Evolutionary conservation across 2,329 filamentous ascomycete genomes (phyloP).

Genomic region (Colletotrichum trifolii): DNA sequence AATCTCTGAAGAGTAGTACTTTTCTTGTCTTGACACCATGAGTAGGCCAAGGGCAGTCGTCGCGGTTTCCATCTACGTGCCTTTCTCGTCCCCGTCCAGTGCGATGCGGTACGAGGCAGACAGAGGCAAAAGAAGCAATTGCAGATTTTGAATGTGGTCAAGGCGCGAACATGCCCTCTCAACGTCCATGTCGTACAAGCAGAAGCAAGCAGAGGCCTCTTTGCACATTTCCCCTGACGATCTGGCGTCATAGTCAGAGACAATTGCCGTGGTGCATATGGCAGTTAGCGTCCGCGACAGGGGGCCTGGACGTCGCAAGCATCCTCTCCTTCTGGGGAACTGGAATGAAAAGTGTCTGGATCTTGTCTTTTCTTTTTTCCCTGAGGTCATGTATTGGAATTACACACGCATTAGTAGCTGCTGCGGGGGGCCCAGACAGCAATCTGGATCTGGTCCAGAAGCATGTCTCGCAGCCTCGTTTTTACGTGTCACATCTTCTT

Average conservation of each 20-base stretch:
- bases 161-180: neutral
- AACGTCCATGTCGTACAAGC: neutral
- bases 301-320: constrained; percentile 15
- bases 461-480: neutral
- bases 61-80: too few relatives aligned
- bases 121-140: neutral
- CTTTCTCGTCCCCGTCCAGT: too few relatives aligned
- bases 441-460: neutral
- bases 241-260: constrained; percentile 22
- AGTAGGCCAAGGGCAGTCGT: too few relatives aligned
- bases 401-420: too few relatives aligned
- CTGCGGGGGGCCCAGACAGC: too few relatives aligned
- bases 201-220: neutral
- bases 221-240: constrained; percentile 22
- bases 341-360: constrained; percentile 18
- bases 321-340: neutral
- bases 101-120: too few relatives aligned
- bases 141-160: constrained; percentile 31
- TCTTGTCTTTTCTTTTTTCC: constrained; percentile 1
- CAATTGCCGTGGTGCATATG: constrained; percentile 19
- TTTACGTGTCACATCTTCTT: neutral
- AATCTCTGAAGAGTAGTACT: too few relatives aligned
- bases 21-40: too few relatives aligned
- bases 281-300: constrained; percentile 24
- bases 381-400: neutral